Evolutionary conservation across 768 basidiomycete genomes (phyloP), one percentile per base, ranked within the genome.

Genomic region (Hydnomerulius pinastri): DNA sequence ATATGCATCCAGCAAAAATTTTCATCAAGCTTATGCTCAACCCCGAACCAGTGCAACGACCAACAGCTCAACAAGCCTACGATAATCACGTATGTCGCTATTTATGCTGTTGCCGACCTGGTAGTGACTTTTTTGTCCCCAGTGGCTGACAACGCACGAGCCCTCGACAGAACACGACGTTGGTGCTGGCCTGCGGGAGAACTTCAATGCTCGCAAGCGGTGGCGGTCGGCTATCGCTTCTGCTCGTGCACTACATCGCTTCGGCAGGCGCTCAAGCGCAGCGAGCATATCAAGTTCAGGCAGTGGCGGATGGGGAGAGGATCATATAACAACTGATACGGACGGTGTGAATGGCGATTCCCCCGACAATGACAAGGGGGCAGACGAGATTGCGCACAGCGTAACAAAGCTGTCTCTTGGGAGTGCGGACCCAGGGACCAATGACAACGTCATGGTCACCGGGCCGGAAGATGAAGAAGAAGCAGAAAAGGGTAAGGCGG

Each of bases 151-250:
- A 13, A 79, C 74, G 0, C 80, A 87, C 61, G 69, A 75, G 15
- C 73, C 86, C 0, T 82, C 83, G 0, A 77, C 75, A 5, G 88
- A 93, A 44, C 80, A 87, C 65, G 92, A 98, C 59, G 77, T 97
- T 35, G 75, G 71, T 13, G 64, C 62, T 10, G 90, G 87, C 10
- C 73, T 97, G 42, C 87, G 88, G 27, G 86, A 91, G 27, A 82
- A 93, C 73, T 95, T 96, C 69, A 77, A 91, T 61, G 78, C 91
- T 0, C 77, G 77, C 36, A 84, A 82, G 2, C 77, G 77, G 32
- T 94, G 92, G 92, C 78, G 81, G 43, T 71, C 74, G 2, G 89
- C 88, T 12, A 90, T 94, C 58, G 63, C 67, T 43, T 71, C 73
- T 33, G 72, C 79, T n/a, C 72, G 74, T 15, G 74, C 73, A 17